phyloP scores from a whole-genome alignment of 129 eudicot genomes.

The Flaveria trinervia region DNA sequence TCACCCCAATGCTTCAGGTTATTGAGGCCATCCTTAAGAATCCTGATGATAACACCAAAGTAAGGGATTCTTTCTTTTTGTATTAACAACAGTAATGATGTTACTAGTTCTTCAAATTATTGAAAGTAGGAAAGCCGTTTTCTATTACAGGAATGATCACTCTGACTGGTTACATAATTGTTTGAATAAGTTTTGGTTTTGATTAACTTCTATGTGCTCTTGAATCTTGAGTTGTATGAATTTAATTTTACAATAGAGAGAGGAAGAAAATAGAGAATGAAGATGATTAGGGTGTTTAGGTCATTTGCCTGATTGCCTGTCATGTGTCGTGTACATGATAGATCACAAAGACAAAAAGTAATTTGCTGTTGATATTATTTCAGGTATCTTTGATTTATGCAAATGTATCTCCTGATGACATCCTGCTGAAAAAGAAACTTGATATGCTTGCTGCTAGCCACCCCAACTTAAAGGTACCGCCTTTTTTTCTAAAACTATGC shows the following conservation, averaged over 20 bases:
- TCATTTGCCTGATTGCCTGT: neutral
- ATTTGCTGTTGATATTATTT: conserved; percentile 18
- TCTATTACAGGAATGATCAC: neutral
- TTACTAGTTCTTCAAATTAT: neutral
- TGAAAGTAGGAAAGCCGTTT: neutral
- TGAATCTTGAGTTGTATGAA: neutral
- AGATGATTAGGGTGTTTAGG: neutral
- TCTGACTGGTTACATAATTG: neutral
- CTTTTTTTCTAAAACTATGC: neutral
- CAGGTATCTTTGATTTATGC: conserved; percentile 90
- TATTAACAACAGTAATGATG: neutral
- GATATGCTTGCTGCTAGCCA: conserved; percentile 84
- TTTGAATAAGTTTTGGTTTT: neutral
- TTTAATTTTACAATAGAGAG: neutral
- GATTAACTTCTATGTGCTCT: neutral
- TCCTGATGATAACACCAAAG: conserved; percentile 96
- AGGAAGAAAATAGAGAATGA: neutral
- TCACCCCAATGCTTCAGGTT: conserved; percentile 98
- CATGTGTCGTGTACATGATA: neutral
- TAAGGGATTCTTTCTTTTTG: conserved; percentile 25
- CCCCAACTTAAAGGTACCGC: conserved; percentile 87
- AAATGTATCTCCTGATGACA: conserved; percentile 97
- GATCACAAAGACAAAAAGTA: neutral
- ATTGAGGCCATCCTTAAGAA: conserved; percentile 87
- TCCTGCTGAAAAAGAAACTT: conserved; percentile 87